Evolutionary conservation across 768 basidiomycete species (phyloP).

Genomic region (Pleurotus cornucopiae): DNA sequence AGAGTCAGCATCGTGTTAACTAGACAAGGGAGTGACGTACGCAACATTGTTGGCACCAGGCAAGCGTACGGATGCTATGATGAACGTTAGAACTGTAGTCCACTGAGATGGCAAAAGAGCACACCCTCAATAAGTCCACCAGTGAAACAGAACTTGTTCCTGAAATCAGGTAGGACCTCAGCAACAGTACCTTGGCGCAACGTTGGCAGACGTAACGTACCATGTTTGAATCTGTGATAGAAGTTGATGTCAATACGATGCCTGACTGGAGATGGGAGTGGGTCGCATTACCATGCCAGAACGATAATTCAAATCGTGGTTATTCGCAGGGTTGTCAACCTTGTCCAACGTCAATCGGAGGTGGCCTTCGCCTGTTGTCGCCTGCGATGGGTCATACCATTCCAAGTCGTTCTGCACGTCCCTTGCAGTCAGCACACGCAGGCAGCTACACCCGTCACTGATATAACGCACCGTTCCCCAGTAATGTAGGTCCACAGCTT

Average conservation of each 20-base stretch:
- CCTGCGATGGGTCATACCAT: slow-evolving; percentile 71
- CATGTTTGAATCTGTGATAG: slow-evolving; percentile 29
- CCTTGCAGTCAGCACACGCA: background rate
- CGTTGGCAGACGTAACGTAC: slow-evolving; percentile 12
- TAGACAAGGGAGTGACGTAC: slow-evolving; percentile 12
- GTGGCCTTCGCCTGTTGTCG: slow-evolving; percentile 67
- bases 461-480: slow-evolving; percentile 48
- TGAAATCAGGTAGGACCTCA: slow-evolving; percentile 9
- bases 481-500: slow-evolving; percentile 61
- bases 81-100: background rate
- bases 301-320: slow-evolving; percentile 70
- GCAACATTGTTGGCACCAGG: slow-evolving; percentile 35
- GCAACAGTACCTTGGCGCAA: too few relatives aligned
- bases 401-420: slow-evolving; percentile 53
- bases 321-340: slow-evolving; percentile 33
- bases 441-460: too few relatives aligned
- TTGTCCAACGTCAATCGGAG: slow-evolving; percentile 65
- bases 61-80: slow-evolving; percentile 32
- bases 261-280: background rate
- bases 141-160: slow-evolving; percentile 73
- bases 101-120: background rate
- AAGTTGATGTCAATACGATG: background rate
- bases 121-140: slow-evolving; percentile 62
- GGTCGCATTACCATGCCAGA: slow-evolving; percentile 42
- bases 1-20: background rate